Evolutionary conservation across 208 protist genomes (phyloP).

Genomic region (Trypanosoma brucei): DNA sequence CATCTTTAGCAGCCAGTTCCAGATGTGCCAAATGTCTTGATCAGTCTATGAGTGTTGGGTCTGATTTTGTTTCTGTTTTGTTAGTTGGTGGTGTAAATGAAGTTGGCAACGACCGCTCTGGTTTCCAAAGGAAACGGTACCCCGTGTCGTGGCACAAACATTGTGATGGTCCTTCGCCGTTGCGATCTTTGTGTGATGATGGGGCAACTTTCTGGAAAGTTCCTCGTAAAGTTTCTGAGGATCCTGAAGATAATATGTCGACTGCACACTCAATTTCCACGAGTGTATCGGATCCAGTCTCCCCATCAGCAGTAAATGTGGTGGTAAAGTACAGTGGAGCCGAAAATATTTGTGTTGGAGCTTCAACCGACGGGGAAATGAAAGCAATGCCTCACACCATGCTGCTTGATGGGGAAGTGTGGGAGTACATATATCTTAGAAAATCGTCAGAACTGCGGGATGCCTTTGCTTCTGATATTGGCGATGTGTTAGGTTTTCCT

Average conservation of each 20-base stretch:
- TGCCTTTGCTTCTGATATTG: slow-evolving; percentile 4
- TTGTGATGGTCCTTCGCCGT: neutral
- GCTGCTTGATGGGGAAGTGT: slow-evolving; percentile 18
- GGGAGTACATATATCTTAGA: neutral
- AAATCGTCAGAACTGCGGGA: neutral
- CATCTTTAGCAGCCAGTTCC: too few relatives aligned
- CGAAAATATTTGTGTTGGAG: neutral
- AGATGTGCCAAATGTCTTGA: too few relatives aligned
- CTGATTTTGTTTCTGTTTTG: too few relatives aligned
- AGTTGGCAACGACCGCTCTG: too few relatives aligned
- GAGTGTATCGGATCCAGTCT: neutral
- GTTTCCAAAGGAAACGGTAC: too few relatives aligned
- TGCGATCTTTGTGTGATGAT: neutral
- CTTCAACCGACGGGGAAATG: neutral
- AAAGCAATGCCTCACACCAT: slow-evolving; percentile 10
- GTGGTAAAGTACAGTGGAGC: neutral
- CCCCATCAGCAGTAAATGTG: neutral
- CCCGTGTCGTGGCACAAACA: neutral
- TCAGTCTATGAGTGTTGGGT: too few relatives aligned
- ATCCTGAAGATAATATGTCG: neutral
- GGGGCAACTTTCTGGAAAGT: neutral
- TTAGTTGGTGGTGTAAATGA: too few relatives aligned
- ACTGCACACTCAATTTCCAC: neutral
- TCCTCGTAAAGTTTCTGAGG: neutral
- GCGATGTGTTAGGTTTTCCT: slow-evolving; percentile 7